phyloP scores from a whole-genome alignment of 352 stramenopile genomes.

The Phytophthora ohioensis region DNA sequence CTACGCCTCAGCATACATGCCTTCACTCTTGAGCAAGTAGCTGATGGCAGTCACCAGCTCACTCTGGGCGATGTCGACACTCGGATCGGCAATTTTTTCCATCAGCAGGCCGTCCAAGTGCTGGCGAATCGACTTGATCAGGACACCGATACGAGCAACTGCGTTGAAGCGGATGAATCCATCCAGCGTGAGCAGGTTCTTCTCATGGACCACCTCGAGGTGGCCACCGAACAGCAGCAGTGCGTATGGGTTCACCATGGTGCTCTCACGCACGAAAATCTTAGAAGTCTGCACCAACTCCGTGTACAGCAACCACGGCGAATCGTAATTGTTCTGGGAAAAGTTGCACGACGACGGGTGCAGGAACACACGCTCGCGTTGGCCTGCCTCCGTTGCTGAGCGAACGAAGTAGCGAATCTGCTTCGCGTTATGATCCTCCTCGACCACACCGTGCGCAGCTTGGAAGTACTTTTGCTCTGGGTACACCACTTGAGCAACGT shows the following conservation, averaged over 20 bases:
- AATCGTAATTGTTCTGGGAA: constrained; percentile 92
- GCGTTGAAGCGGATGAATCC: constrained; percentile 96
- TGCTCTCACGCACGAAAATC: constrained; percentile 97
- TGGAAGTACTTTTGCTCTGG: constrained; percentile 96
- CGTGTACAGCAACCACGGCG: constrained; percentile 96
- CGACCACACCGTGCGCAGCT: constrained; percentile 89
- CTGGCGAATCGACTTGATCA: constrained; percentile 95
- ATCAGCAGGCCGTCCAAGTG: constrained; percentile 95
- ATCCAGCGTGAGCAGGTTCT: constrained; percentile 87
- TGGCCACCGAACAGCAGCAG: constrained; percentile 98
- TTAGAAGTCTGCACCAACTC: constrained; percentile 97
- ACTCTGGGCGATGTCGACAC: constrained; percentile 90
- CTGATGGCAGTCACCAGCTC: constrained; percentile 87
- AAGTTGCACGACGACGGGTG: constrained; percentile 96
- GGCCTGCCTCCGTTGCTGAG: constrained; percentile 15
- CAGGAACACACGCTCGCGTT: constrained; percentile 94
- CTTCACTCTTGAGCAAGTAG: constrained; percentile 82
- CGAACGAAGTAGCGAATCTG: constrained; percentile 95
- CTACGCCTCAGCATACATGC: constrained; percentile 58
- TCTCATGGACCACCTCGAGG: constrained; percentile 92
- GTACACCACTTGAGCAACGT: constrained; percentile 89
- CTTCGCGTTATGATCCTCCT: constrained; percentile 93
- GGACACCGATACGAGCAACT: constrained; percentile 94
- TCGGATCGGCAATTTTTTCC: constrained; percentile 94
- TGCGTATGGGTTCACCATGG: constrained; percentile 97